Evolutionary conservation across 768 basidiomycete genomes (phyloP), one percentile per base, ranked within the genome.

Genomic region (Neoboletus magnificus): DNA sequence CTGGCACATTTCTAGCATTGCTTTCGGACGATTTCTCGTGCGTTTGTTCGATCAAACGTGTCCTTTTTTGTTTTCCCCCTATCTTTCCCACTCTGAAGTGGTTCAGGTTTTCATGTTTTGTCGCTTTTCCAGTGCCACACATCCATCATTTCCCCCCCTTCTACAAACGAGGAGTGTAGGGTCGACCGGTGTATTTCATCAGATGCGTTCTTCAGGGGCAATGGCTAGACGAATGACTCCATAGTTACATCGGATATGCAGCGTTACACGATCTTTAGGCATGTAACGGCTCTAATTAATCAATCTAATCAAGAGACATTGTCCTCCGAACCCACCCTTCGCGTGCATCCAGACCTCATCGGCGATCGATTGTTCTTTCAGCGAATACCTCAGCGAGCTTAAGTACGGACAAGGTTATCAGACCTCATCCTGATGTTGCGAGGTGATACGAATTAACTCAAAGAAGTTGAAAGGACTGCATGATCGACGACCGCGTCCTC

Each of bases 11-110:
- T 43, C 13, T 23, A 37, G 50, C 50, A 57, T 62, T 25, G 30
- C 46, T 57, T 57, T 32, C 48, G 54, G 54, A 62, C n/a, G 37
- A 10, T 8, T 32, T n/a, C 39, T 36, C 48, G 25, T n/a, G 42
- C 20, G 6, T 22, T 56, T 39, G 29, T 10, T 44, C 6, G 41
- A 35, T 45, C 54, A 35, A 4, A 35, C 25, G 35, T 15, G 15
- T n/a, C 11, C 29, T 15, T 39, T 47, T 44, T 2, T 30, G 33
- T 29, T 29, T 32, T 32, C 4, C 11, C 30, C 12, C 30, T 32
- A 10, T 32, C 30, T 32, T 8, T 12, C 30, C 12, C 12, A 11
- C 30, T 32, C 30, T 32, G 7, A 8, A 32, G 11, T 32, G 2
- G 7, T 8, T 32, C 30, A 32, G 3, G 27, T 3, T 27, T 27